Conservation (phyloP, 148 eudicot genomes). For the Silene uniflora region DNA sequence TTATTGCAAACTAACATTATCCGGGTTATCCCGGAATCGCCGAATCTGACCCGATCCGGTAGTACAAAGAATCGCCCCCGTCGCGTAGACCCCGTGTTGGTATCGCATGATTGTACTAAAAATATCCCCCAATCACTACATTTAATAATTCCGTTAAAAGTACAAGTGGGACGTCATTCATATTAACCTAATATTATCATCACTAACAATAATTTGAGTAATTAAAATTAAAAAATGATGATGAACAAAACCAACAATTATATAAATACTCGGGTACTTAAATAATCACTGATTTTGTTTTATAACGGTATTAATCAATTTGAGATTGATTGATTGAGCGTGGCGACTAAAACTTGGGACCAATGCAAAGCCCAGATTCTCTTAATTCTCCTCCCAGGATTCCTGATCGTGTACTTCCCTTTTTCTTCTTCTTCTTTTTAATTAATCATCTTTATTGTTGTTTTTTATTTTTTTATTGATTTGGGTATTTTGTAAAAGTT, state of each 20-base stretch:
- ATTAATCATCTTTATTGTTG: neutral
- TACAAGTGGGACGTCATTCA: too few species aligned
- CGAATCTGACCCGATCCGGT: too few species aligned
- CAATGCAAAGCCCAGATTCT: slow-evolving; percentile 38
- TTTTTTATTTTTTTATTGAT: neutral
- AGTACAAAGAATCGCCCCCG: neutral
- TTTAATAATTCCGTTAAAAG: too few species aligned
- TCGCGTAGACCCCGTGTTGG: neutral
- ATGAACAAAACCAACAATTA: neutral
- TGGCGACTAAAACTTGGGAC: neutral
- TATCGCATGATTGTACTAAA: too few species aligned
- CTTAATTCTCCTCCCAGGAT: slow-evolving; percentile 26
- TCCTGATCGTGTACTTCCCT: slow-evolving; percentile 32
- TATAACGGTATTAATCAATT: neutral
- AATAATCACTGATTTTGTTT: neutral
- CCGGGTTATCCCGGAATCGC: too few species aligned
- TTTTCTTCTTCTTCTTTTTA: neutral
- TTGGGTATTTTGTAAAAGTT: neutral
- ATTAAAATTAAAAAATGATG: neutral
- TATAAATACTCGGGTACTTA: neutral
- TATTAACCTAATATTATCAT: neutral
- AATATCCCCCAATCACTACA: too few species aligned
- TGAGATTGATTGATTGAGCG: neutral
- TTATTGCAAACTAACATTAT: too few species aligned
- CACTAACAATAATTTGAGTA: neutral